Conservation (phyloP, 352 stramenopile species). For the Thalassiosira pacifica region DNA sequence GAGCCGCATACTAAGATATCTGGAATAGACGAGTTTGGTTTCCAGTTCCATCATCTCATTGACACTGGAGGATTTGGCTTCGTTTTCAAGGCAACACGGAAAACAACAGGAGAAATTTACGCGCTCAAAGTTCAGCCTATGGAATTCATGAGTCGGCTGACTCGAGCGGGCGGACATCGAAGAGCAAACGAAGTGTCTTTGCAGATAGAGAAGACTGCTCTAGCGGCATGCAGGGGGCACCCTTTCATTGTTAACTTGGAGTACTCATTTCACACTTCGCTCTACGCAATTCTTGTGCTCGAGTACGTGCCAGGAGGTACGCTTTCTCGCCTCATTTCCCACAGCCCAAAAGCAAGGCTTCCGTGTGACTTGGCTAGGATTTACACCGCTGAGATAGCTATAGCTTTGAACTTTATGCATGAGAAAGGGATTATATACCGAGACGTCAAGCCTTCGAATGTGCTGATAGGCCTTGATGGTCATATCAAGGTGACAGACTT, state of each 20-base stretch:
- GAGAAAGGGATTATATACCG: conserved; percentile 36
- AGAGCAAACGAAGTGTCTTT: conserved; percentile 20
- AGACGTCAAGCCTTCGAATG: conserved; percentile 36
- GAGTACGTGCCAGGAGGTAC: conserved; percentile 50
- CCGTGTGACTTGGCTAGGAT: conserved; percentile 30
- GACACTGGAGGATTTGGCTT: conserved; percentile 43
- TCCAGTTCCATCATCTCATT: conserved; percentile 31
- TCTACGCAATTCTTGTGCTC: conserved; percentile 44
- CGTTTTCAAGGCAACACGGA: conserved; percentile 36
- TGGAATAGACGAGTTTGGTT: conserved; percentile 14
- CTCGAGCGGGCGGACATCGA: conserved; percentile 10
- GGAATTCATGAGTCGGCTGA: conserved; percentile 35
- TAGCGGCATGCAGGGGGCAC: conserved; percentile 16
- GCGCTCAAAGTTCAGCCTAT: conserved; percentile 50
- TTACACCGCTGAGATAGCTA: conserved; percentile 49
- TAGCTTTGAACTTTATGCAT: conserved; percentile 51
- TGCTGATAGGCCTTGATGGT: conserved; percentile 10
- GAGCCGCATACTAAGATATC: background rate
- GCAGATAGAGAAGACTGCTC: conserved; percentile 29
- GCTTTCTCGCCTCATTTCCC: conserved; percentile 29
- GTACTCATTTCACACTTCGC: conserved; percentile 32
- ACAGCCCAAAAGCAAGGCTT: background rate
- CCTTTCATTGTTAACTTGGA: conserved; percentile 52
- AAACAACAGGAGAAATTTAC: conserved; percentile 8
- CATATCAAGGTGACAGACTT: conserved; percentile 42